These are phyloP conservation scores for Betula pendula DNA, from an alignment of 306 rosid genomes.

Conservation along the genomic window DNA sequence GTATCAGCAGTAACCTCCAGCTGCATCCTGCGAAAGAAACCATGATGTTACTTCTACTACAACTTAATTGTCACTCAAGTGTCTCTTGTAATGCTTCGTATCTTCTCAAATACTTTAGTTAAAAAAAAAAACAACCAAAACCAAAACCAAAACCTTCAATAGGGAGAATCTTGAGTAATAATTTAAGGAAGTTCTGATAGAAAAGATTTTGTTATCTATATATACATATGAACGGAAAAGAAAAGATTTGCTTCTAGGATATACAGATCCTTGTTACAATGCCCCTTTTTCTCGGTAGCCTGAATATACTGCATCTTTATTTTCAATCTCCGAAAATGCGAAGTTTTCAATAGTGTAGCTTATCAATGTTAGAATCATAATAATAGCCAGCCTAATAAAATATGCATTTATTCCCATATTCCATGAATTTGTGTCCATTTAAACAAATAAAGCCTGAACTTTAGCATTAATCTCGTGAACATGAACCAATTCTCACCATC, in stretches of 20 bases:
- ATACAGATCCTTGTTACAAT: too few species aligned
- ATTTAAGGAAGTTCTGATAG: neutral
- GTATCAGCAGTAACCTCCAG: constrained; percentile 37
- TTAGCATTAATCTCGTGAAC: too few species aligned
- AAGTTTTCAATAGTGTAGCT: too few species aligned
- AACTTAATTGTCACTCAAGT: constrained; percentile 1
- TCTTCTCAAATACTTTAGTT: neutral
- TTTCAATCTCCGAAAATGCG: too few species aligned
- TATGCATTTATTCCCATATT: too few species aligned
- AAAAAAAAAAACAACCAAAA: neutral
- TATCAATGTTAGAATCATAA: too few species aligned
- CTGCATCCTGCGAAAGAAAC: constrained; percentile 55
- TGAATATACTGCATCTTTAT: too few species aligned
- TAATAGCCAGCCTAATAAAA: too few species aligned
- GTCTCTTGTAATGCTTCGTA: neutral
- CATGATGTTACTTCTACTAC: constrained; percentile 17
- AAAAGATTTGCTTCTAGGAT: too few species aligned
- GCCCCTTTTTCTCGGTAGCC: neutral
- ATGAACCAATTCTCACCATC: too few species aligned
- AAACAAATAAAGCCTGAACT: too few species aligned
- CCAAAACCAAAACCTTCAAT: neutral
- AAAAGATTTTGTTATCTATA: neutral
- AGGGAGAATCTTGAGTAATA: neutral
- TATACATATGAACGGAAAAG: neutral
- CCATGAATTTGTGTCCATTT: too few species aligned